These are phyloP conservation scores for Conidiobolus incongruus DNA, from an alignment of 371 early-diverging fungal genomes.

Conservation along the genomic window DNA sequence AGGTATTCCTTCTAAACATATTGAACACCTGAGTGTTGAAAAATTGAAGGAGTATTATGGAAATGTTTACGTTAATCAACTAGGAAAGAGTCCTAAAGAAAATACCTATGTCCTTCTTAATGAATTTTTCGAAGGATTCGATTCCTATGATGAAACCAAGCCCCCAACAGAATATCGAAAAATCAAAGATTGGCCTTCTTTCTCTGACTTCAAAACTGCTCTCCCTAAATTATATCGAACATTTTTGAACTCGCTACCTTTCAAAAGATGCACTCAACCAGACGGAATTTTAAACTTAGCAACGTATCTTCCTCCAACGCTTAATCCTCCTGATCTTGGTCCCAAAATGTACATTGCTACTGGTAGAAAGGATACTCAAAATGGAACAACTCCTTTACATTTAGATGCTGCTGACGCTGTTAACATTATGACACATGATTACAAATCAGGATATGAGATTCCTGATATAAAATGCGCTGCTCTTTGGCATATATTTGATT, in stretches of 20 bases:
- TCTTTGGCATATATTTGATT: constrained; percentile 41
- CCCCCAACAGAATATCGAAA: too few relatives aligned
- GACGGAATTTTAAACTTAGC: constrained; percentile 32
- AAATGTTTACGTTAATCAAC: too few relatives aligned
- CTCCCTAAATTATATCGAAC: constrained; percentile 23
- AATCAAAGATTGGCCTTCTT: constrained; percentile 41
- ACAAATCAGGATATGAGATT: too few relatives aligned
- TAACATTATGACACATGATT: constrained; percentile 25
- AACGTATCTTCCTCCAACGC: constrained; percentile 20
- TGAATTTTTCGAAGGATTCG: too few relatives aligned
- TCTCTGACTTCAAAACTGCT: constrained; percentile 17
- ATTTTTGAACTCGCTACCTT: constrained; percentile 28
- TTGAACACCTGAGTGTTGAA: too few relatives aligned
- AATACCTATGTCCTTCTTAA: too few relatives aligned
- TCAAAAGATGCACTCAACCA: constrained; percentile 26
- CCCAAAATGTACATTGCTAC: constrained; percentile 56
- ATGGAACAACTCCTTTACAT: constrained; percentile 40
- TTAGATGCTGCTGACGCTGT: constrained; percentile 54
- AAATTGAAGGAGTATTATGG: too few relatives aligned
- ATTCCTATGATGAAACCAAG: too few relatives aligned
- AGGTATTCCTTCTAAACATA: too few relatives aligned
- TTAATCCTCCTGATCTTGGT: constrained; percentile 36
- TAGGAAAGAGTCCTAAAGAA: too few relatives aligned
- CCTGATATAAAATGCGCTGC: constrained; percentile 11
- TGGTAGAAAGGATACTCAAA: constrained; percentile 6